Conservation (phyloP, 192 early-diverging fungal species). For the Blastocladiella britannica region DNA sequence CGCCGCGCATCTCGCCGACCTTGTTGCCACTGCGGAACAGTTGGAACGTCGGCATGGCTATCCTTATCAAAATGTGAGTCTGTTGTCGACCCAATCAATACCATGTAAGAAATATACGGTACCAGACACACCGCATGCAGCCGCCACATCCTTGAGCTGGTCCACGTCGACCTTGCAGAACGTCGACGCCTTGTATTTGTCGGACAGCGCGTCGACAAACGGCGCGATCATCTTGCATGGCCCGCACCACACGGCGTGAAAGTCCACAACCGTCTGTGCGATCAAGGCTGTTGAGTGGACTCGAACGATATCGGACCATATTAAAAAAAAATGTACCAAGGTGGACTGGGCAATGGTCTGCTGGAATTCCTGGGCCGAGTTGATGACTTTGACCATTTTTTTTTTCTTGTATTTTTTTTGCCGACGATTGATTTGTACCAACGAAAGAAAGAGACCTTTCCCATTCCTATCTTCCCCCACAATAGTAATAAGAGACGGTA, state of each 20-base stretch:
- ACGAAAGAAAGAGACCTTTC: too few species aligned
- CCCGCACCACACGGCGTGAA: not conserved
- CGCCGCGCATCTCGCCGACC: constrained; percentile 61
- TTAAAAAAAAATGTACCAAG: too few species aligned
- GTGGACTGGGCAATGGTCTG: too few species aligned
- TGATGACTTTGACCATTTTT: not conserved
- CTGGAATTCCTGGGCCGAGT: not conserved
- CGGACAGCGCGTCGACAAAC: not conserved
- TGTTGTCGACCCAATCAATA: too few species aligned
- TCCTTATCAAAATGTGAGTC: too few species aligned
- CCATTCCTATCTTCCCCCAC: too few species aligned
- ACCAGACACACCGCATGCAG: constrained; percentile 14
- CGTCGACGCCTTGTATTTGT: not conserved
- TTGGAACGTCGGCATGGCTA: constrained; percentile 77
- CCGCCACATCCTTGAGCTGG: constrained; percentile 24
- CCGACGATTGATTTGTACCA: too few species aligned
- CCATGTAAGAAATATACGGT: too few species aligned
- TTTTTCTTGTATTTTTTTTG: too few species aligned
- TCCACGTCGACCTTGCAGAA: constrained; percentile 31
- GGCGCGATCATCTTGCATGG: not conserved
- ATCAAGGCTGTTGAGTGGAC: too few species aligned
- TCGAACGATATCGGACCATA: too few species aligned
- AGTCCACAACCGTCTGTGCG: not conserved
- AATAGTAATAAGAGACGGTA: too few species aligned
- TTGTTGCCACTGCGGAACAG: constrained; percentile 54